Base-by-base conservation (phyloP, 306 rosid genomes). In the Sicyos edulis region DNA sequence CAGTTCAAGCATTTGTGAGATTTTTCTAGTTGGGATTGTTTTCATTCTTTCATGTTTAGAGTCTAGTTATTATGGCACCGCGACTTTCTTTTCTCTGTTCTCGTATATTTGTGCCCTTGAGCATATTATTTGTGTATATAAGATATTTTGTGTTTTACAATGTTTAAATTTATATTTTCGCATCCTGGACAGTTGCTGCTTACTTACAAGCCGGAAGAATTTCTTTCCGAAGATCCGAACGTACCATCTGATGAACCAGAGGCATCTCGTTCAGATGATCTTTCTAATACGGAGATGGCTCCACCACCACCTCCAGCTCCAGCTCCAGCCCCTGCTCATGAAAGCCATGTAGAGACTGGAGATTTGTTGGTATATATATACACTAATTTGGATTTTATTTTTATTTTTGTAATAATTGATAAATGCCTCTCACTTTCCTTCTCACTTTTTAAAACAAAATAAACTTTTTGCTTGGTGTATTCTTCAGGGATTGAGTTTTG, bases 161-260 rank as follows among this genome's bases (percentile, higher is more conserved):
- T 29, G 40, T 16, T 45, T 10, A 44, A 44, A 61, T 58, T 88
- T 72, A 52, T 59, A 65, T 62, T 14, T 75, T 78, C 71, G 65
- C 65, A 34, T 81, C 73, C 7, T 73, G 75, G 76, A 83, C 96
- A 95, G 97, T 92, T 95, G 83, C 90, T 79, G 72, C 84, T 95
- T 88, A 95, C 99, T 42, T 95, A 89, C 84, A 87, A 87, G 81
- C 92, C 92, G 13, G 96, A 93, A 11, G 96, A 91, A 69, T 83
- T 71, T 70, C 81, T 77, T 64, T 82, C 84, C 45, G 95, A 87
- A 77, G 95, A 87, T 52, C 44, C 79, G 51, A 81, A 83, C 74
- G 70, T 77, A 76, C 74, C 91, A 32, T 69, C 79, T 73, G 95
- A 91, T 75, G 97, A 87, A 75, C 83, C 75, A 54, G 92, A 81